A percentile compares a stretch with the other conserved stretches of the same genome.
These are phyloP conservation scores for Silene noctiflora DNA, from an alignment of 179 eudicot species.

Conservation along the genomic window DNA sequence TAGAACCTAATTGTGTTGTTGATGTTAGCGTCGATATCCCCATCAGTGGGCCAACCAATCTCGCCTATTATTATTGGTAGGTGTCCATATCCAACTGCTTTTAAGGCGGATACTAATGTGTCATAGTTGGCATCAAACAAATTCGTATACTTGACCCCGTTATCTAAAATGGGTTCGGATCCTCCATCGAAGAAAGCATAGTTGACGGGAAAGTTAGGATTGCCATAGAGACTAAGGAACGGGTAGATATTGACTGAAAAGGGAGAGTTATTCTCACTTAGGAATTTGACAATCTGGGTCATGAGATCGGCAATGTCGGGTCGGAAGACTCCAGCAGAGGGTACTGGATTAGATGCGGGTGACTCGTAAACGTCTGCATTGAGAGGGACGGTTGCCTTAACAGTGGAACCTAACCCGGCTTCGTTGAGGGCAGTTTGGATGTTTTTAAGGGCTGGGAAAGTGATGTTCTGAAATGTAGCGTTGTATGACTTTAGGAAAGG, in stretches of 20 bases:
- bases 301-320: constrained; percentile 49
- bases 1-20: constrained; percentile 44
- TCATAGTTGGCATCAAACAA: constrained; percentile 82
- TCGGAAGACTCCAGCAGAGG: constrained; percentile 71
- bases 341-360: constrained; percentile 47
- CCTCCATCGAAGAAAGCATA: constrained; percentile 78
- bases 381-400: constrained; percentile 56
- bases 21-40: constrained; percentile 60
- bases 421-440: constrained; percentile 73
- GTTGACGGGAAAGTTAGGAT: constrained; percentile 53
- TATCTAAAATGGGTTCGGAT: constrained; percentile 41
- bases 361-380: constrained; percentile 78
- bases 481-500: constrained; percentile 79
- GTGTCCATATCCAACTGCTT: constrained; percentile 46
- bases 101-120: constrained; percentile 65
- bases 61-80: constrained; percentile 65
- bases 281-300: constrained; percentile 55
- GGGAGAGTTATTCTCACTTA: constrained; percentile 61
- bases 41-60: constrained; percentile 66
- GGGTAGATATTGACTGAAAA: constrained; percentile 70
- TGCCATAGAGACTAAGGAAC: constrained; percentile 26
- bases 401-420: constrained; percentile 41
- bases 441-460: constrained; percentile 74
- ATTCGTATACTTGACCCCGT: constrained; percentile 50
- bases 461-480: constrained; percentile 42